phyloP scores from a whole-genome alignment of 108 stramenopile genomes.

The Cylindrotheca fusiformis region DNA sequence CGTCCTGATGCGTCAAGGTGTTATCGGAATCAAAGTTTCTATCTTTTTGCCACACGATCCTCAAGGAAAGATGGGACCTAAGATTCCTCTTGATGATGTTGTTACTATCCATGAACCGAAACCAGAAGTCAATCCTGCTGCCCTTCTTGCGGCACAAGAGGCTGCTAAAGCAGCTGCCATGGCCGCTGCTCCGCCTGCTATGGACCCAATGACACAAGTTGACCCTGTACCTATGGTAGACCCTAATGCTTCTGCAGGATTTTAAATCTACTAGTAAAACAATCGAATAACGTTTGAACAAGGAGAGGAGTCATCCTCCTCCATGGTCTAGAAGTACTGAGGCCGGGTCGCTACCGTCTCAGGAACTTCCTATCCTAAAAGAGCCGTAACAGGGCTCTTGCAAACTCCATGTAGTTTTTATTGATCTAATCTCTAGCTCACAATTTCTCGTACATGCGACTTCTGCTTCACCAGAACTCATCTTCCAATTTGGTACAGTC shows the following conservation, averaged over 20 bases:
- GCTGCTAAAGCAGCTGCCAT: slow-evolving; percentile 50
- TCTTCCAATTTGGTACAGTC: too few relatives aligned
- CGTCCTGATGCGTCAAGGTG: slow-evolving; percentile 99
- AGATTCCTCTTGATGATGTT: slow-evolving; percentile 90
- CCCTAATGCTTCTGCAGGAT: slow-evolving; percentile 34
- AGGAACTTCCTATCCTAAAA: too few relatives aligned
- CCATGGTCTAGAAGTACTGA: too few relatives aligned
- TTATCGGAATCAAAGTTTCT: slow-evolving; percentile 97
- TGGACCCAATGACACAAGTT: slow-evolving; percentile 3
- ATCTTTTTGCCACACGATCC: slow-evolving; percentile 99
- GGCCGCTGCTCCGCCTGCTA: slow-evolving; percentile 22
- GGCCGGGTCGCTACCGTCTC: too few relatives aligned
- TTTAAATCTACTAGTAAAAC: too few relatives aligned
- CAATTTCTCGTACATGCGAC: too few relatives aligned
- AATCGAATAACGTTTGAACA: too few relatives aligned
- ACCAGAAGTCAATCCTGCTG: slow-evolving; percentile 77
- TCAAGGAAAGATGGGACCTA: slow-evolving; percentile 80
- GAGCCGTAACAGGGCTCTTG: too few relatives aligned
- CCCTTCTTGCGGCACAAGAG: slow-evolving; percentile 62
- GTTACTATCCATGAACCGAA: slow-evolving; percentile 91
- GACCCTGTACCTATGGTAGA: slow-evolving; percentile 15
- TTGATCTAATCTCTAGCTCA: too few relatives aligned
- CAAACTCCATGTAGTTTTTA: too few relatives aligned
- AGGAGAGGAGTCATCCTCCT: too few relatives aligned
- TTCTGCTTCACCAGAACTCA: too few relatives aligned